A percentile compares a stretch with the other conserved stretches of the same genome.
phyloP scores from a whole-genome alignment of 164 flowering plant species.

The Magnolia officinalis region DNA sequence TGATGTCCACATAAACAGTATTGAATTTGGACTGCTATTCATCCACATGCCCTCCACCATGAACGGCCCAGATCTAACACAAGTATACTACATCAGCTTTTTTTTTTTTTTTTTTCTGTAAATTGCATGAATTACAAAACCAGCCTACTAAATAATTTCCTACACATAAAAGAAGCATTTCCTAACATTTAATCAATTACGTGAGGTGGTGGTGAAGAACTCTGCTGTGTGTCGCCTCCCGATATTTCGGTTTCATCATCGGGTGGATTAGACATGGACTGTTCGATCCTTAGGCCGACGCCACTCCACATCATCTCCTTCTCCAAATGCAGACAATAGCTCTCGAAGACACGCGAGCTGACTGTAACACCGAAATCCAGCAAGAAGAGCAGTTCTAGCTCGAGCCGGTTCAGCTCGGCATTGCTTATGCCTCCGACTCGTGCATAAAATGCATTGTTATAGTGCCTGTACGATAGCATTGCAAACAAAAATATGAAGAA shows the following conservation, averaged over 20 bases:
- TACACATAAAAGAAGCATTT: too few species aligned
- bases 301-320: slow-evolving; percentile 59
- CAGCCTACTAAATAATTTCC: too few species aligned
- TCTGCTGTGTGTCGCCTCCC: slow-evolving; percentile 30
- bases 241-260: slow-evolving; percentile 53
- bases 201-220: slow-evolving; percentile 26
- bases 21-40: too few species aligned
- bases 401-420: slow-evolving; percentile 72
- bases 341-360: slow-evolving; percentile 67
- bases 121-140: too few species aligned
- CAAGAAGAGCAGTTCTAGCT: slow-evolving; percentile 72
- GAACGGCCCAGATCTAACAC: too few species aligned
- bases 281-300: slow-evolving; percentile 33
- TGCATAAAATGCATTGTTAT: slow-evolving; percentile 83
- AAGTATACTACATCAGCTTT: too few species aligned
- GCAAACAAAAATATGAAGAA: not conserved
- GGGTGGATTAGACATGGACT: slow-evolving; percentile 17
- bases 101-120: too few species aligned
- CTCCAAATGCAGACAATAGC: slow-evolving; percentile 82
- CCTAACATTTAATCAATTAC: too few species aligned
- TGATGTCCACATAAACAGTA: too few species aligned
- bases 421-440: slow-evolving; percentile 94
- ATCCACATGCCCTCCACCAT: too few species aligned
- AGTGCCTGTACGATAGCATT: slow-evolving; percentile 51
- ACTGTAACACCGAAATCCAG: slow-evolving; percentile 73